Evolutionary conservation across 768 basidiomycete species (phyloP).

Genomic region (Tulasnella sp.): DNA sequence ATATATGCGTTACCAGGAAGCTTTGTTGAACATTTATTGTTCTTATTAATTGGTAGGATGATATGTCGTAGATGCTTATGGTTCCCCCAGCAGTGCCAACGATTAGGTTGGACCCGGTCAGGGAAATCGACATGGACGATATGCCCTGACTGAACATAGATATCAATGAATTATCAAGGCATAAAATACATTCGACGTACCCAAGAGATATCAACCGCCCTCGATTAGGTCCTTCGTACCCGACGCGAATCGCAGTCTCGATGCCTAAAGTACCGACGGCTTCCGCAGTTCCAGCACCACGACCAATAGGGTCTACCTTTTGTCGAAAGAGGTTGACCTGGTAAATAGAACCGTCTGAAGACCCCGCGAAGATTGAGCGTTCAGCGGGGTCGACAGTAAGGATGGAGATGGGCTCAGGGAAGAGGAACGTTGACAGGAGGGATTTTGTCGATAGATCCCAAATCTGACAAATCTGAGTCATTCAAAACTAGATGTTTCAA

Average conservation of each 20-base stretch:
- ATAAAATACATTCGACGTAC: slow-evolving; percentile 29
- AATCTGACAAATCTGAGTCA: slow-evolving; percentile 35
- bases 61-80: slow-evolving; percentile 72
- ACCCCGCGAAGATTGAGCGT: slow-evolving; percentile 79
- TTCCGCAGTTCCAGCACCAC: slow-evolving; percentile 33
- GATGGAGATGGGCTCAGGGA: slow-evolving; percentile 59
- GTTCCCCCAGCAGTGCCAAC: slow-evolving; percentile 63
- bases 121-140: slow-evolving; percentile 59
- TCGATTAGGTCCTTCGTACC: slow-evolving; percentile 26
- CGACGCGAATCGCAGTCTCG: slow-evolving; percentile 58
- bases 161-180: neutral
- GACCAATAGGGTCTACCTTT: slow-evolving; percentile 41
- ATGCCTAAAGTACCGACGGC: slow-evolving; percentile 65
- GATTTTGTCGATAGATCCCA: slow-evolving; percentile 69
- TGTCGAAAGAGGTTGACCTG: slow-evolving; percentile 69
- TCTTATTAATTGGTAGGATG: slow-evolving; percentile 81
- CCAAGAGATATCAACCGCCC: slow-evolving; percentile 58
- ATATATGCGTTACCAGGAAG: slow-evolving; percentile 55
- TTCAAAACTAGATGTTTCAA: slow-evolving; percentile 15
- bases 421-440: slow-evolving; percentile 76
- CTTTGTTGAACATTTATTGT: slow-evolving; percentile 53
- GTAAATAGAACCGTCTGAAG: slow-evolving; percentile 59
- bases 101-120: slow-evolving; percentile 66
- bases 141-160: slow-evolving; percentile 49
- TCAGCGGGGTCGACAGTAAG: slow-evolving; percentile 76